phyloP scores from a whole-genome alignment of 1,284 basidiomycete species.

The Laetiporus sulphureus region DNA sequence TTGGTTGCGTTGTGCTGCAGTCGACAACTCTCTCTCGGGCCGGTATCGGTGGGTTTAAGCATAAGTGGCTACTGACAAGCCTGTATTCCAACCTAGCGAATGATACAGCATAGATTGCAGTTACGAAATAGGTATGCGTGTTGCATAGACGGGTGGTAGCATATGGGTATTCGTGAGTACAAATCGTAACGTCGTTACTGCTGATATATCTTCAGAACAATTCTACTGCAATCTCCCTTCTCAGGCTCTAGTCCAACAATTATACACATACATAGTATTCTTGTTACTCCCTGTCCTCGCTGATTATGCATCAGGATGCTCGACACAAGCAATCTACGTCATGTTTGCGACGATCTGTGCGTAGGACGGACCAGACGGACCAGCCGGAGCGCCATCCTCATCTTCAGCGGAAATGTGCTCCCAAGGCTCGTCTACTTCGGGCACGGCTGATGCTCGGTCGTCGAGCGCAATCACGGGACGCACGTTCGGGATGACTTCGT shows the following conservation, averaged over 20 bases:
- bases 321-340: constrained; percentile 9
- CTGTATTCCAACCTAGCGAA: no score
- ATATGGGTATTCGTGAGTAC: constrained; percentile 5
- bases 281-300: neutral
- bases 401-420: constrained; percentile 42
- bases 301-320: no score
- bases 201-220: constrained; percentile 3
- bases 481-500: constrained; percentile 44
- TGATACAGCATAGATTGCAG: neutral
- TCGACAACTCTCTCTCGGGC: no score
- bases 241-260: neutral
- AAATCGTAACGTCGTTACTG: constrained; percentile 7
- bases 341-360: constrained; percentile 32
- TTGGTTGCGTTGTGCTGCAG: no score
- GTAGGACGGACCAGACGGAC: constrained; percentile 32
- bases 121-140: no score
- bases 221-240: no score
- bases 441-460: constrained; percentile 30
- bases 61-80: no score
- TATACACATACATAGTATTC: neutral
- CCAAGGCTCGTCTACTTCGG: constrained; percentile 46
- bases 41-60: no score
- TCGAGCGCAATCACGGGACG: constrained; percentile 50
- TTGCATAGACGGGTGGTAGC: no score
- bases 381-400: constrained; percentile 24